Percentiles rank a stretch among this genome's conserved stretches.
phyloP scores from a whole-genome alignment of 176 grass and related monocot species.

The Dendrocalamus sinicus region DNA sequence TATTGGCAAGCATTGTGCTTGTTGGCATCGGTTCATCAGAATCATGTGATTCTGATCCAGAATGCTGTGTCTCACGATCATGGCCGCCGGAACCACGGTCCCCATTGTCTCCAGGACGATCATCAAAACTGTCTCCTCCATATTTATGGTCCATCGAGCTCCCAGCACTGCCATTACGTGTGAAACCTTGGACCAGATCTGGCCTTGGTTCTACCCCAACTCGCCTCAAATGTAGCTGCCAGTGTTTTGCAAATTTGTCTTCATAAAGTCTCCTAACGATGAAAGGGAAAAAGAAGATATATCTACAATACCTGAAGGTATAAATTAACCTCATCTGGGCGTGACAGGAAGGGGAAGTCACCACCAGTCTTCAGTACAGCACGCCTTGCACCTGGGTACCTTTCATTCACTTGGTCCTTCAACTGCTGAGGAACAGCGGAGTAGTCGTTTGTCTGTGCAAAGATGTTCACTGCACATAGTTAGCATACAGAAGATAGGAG shows the following conservation, averaged over 20 bases:
- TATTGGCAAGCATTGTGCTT: conserved; percentile 47
- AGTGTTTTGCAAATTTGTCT: conserved; percentile 44
- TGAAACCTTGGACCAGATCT: conserved; percentile 62
- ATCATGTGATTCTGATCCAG: conserved; percentile 56
- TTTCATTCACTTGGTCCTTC: conserved; percentile 92
- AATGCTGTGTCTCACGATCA: conserved; percentile 41
- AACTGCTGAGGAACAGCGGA: conserved; percentile 87
- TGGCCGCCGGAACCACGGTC: conserved; percentile 34
- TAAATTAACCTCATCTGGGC: conserved; percentile 90
- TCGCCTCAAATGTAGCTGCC: conserved; percentile 91
- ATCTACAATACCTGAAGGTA: conserved; percentile 84
- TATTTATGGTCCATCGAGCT: conserved; percentile 52
- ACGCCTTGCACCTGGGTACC: conserved; percentile 78
- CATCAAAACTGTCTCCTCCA: conserved; percentile 47
- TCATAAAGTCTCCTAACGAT: conserved; percentile 19
- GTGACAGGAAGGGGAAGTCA: conserved; percentile 96
- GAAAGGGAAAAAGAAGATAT: conserved; percentile 19
- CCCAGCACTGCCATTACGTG: conserved; percentile 58
- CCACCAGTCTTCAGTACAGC: conserved; percentile 87
- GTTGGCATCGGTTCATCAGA: conserved; percentile 55
- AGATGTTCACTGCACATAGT: conserved; percentile 33
- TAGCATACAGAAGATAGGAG: conserved; percentile 24
- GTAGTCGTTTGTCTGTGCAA: conserved; percentile 92
- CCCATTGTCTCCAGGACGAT: conserved; percentile 25
- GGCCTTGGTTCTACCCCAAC: conserved; percentile 89